These are phyloP conservation scores for Rhodotorula sp. DNA, from an alignment of 1,284 basidiomycete genomes.

Conservation along the genomic window DNA sequence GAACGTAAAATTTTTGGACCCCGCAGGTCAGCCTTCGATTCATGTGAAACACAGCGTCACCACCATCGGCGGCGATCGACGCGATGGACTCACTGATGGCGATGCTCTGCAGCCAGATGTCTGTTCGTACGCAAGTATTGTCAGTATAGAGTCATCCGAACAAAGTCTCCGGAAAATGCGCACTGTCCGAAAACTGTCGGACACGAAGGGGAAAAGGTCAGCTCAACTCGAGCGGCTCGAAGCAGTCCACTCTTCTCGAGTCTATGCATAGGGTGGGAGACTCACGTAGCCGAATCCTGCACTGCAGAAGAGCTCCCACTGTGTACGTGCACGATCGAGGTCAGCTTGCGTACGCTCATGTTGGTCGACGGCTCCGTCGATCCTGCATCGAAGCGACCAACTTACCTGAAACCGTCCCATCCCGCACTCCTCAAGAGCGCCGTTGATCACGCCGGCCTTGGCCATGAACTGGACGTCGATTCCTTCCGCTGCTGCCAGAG, in stretches of 20 bases:
- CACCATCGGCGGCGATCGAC: background rate
- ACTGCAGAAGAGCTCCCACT: slow-evolving; percentile 1
- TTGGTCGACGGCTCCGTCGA: background rate
- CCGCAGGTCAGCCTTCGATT: background rate
- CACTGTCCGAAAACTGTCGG: slow-evolving; percentile 3
- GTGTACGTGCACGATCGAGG: background rate
- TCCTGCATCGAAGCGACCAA: no score
- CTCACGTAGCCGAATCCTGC: background rate
- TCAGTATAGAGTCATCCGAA: background rate
- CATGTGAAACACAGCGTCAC: slow-evolving; percentile 2
- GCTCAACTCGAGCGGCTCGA: background rate
- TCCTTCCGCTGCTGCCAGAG: background rate
- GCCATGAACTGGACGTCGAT: slow-evolving; percentile 1
- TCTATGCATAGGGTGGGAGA: background rate
- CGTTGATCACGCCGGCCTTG: slow-evolving; percentile 2
- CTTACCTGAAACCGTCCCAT: background rate
- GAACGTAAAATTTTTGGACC: background rate
- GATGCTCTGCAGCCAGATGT: slow-evolving; percentile 8
- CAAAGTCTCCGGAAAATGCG: background rate
- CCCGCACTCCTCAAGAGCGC: background rate
- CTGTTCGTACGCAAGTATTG: background rate
- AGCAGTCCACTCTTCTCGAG: background rate
- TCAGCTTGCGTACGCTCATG: background rate
- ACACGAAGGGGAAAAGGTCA: background rate
- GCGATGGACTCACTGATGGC: background rate